These are phyloP conservation scores for Blastobotrys malaysiensis DNA, from an alignment of 1,139 yeast species.

Conservation along the genomic window DNA sequence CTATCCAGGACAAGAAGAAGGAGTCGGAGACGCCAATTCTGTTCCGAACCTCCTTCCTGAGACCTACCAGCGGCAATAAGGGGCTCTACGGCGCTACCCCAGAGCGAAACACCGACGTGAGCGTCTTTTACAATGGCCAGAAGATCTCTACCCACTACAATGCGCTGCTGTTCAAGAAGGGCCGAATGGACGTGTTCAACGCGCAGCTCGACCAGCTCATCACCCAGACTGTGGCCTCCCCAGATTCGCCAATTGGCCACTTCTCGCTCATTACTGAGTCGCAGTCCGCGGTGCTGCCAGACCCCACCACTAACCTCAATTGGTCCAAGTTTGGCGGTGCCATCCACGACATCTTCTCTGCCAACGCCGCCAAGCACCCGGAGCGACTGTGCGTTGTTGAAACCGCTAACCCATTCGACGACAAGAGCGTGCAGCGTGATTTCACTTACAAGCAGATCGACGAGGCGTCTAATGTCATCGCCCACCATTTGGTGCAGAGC, in stretches of 20 bases:
- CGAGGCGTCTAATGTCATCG: conserved; percentile 90
- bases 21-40: conserved; percentile 57
- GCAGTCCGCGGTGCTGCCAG: conserved; percentile 64
- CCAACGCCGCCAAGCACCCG: conserved; percentile 77
- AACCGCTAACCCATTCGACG: conserved; percentile 62
- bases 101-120: conserved; percentile 47
- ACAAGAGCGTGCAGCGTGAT: conserved; percentile 53
- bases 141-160: conserved; percentile 56
- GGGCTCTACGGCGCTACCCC: conserved; percentile 26
- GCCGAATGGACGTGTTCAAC: conserved; percentile 61
- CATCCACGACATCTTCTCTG: conserved; percentile 88
- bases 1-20: conserved; percentile 45
- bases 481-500: conserved; percentile 72
- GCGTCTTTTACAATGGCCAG: conserved; percentile 42
- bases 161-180: conserved; percentile 64
- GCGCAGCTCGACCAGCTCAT: conserved; percentile 66
- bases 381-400: conserved; percentile 88
- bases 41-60: conserved; percentile 59
- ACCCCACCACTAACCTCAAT: conserved; percentile 80
- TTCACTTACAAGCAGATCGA: conserved; percentile 83
- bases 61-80: conserved; percentile 14
- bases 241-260: conserved; percentile 47
- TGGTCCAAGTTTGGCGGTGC: conserved; percentile 94
- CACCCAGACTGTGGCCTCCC: conserved; percentile 33
- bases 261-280: conserved; percentile 61